phyloP scores from a whole-genome alignment of 768 basidiomycete genomes.

The Lentinula detonsa region DNA sequence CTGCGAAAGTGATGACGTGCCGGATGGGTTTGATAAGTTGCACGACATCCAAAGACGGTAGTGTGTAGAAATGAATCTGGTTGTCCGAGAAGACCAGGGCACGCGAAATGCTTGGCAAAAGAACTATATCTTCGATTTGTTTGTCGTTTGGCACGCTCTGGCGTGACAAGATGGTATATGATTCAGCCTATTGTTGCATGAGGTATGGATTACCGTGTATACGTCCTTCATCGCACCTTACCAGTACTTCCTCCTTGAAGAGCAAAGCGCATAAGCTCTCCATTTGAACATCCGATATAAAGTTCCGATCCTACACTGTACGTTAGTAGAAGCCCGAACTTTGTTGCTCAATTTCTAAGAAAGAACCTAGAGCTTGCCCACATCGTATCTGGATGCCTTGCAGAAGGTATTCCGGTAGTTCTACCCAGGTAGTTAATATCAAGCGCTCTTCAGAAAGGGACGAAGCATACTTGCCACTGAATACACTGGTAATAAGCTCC shows the following conservation, averaged over 20 bases:
- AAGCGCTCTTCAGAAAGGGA: neutral
- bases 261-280: conserved; percentile 76
- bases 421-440: conserved; percentile 8
- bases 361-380: conserved; percentile 53
- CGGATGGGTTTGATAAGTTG: conserved; percentile 69
- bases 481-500: conserved; percentile 33
- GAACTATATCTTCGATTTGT: conserved; percentile 73
- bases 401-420: neutral
- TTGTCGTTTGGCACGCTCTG: conserved; percentile 65
- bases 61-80: conserved; percentile 70
- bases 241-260: conserved; percentile 53
- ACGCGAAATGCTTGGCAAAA: conserved; percentile 71
- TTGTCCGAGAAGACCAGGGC: conserved; percentile 71
- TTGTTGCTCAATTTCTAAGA: neutral
- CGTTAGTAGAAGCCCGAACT: neutral
- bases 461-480: conserved; percentile 9
- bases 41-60: conserved; percentile 76
- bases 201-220: neutral
- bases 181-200: conserved; percentile 35
- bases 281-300: conserved; percentile 82
- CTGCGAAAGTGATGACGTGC: conserved; percentile 72
- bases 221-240: conserved; percentile 28
- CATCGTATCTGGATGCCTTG: conserved; percentile 30
- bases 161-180: conserved; percentile 63
- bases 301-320: conserved; percentile 63